phyloP scores from a whole-genome alignment of 2,329 filamentous ascomycete species.

The Aspergillus neoniger region DNA sequence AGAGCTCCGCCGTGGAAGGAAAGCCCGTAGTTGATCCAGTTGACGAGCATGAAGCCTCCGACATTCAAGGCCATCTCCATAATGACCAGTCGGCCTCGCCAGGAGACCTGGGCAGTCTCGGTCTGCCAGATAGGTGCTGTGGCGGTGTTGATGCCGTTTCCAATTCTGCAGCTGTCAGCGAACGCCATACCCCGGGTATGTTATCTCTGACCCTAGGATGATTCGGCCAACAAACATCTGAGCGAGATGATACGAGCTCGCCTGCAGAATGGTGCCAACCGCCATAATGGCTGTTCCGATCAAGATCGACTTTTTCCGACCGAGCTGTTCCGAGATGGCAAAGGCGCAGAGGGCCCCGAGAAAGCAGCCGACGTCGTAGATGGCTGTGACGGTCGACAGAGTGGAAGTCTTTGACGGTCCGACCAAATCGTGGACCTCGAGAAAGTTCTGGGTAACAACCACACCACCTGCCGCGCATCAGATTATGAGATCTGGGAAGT shows the following conservation, averaged over 20 bases:
- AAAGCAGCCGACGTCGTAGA: not conserved
- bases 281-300: not conserved
- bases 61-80: conserved; percentile 30
- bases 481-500: not conserved
- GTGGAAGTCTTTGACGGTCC: not conserved
- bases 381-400: not conserved
- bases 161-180: not conserved
- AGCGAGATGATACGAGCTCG: not conserved
- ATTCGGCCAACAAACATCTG: not conserved
- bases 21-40: conserved; percentile 48
- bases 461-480: not conserved
- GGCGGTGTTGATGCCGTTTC: conserved; percentile 50
- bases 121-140: conserved; percentile 54
- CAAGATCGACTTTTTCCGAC: not conserved
- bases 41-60: conserved; percentile 46
- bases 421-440: not conserved
- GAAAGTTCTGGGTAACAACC: not conserved
- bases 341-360: not conserved
- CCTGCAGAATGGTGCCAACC: not conserved
- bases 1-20: conserved; percentile 41
- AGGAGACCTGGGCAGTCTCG: conserved; percentile 50
- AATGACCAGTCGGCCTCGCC: conserved; percentile 28
- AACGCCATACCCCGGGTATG: not conserved
- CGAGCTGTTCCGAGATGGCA: not conserved
- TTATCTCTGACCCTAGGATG: not conserved